Evolutionary conservation across 192 early-diverging fungal genomes (phyloP).

Genomic region (Coemansia sp.): DNA sequence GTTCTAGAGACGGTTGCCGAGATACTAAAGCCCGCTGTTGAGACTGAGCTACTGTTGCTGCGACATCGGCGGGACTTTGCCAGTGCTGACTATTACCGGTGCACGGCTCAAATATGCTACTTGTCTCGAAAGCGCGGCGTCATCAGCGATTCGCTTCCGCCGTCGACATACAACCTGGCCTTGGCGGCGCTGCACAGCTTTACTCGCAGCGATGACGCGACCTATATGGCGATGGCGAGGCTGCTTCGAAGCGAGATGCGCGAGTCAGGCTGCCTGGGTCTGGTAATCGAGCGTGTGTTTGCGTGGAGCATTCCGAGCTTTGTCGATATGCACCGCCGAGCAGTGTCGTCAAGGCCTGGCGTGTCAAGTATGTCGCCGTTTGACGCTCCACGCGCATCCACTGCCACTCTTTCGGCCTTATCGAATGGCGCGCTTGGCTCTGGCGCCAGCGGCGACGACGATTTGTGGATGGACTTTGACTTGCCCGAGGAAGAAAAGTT

Average conservation of each 20-base stretch:
- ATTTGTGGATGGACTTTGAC: slow-evolving; percentile 52
- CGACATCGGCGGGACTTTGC: slow-evolving; percentile 21
- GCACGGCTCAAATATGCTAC: slow-evolving; percentile 22
- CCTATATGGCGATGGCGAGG: slow-evolving; percentile 42
- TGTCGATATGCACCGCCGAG: slow-evolving; percentile 1
- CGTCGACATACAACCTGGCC: slow-evolving; percentile 42
- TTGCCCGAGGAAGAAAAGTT: slow-evolving; percentile 28
- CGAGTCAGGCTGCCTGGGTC: slow-evolving; percentile 44
- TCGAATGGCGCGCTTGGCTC: background rate
- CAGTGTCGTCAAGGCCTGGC: background rate
- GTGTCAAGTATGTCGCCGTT: background rate
- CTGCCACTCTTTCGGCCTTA: background rate
- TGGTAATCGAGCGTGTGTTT: slow-evolving; percentile 27
- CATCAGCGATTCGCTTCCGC: slow-evolving; percentile 11
- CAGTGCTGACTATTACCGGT: slow-evolving; percentile 12
- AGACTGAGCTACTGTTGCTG: slow-evolving; percentile 20
- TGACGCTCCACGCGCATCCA: background rate
- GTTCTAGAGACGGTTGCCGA: slow-evolving; percentile 39
- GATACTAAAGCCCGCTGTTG: slow-evolving; percentile 15
- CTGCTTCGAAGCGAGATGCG: slow-evolving; percentile 43
- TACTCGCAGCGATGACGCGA: slow-evolving; percentile 39
- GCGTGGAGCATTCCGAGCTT: slow-evolving; percentile 20
- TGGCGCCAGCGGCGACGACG: slow-evolving; percentile 7
- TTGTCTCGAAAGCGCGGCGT: slow-evolving; percentile 15
- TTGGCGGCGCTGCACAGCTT: slow-evolving; percentile 39